These are phyloP conservation scores for Pleodorina starrii DNA, from an alignment of 139 green algal species.

Conservation along the genomic window DNA sequence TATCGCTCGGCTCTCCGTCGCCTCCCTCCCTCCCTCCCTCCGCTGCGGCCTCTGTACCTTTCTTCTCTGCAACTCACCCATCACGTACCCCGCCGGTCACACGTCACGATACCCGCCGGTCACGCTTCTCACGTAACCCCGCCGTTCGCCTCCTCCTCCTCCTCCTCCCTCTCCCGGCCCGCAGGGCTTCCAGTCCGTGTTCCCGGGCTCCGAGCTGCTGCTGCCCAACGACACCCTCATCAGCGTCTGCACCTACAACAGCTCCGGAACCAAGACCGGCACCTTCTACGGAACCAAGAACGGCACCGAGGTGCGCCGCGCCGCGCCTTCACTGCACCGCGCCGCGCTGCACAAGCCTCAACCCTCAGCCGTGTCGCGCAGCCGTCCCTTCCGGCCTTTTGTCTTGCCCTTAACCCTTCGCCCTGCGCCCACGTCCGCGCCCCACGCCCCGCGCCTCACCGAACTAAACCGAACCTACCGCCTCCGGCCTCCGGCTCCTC, in stretches of 20 bases:
- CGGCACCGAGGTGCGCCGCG: conserved; percentile 3
- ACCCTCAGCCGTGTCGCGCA: too few relatives aligned
- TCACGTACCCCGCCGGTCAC: too few relatives aligned
- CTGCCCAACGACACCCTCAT: conserved; percentile 41
- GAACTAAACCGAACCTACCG: too few relatives aligned
- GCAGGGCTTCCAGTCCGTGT: neutral
- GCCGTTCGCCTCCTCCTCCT: neutral
- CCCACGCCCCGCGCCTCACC: too few relatives aligned
- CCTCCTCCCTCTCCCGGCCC: neutral
- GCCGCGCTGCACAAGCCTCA: too few relatives aligned
- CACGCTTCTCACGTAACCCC: neutral
- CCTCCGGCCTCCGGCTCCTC: too few relatives aligned
- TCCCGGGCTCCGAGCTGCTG: neutral
- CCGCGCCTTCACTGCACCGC: neutral
- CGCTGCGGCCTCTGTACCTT: too few relatives aligned
- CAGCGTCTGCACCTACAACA: conserved; percentile 43
- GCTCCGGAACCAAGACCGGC: neutral
- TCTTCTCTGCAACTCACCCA: too few relatives aligned
- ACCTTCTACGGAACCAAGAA: neutral
- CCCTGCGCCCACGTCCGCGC: too few relatives aligned
- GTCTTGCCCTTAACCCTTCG: neutral
- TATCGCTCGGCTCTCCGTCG: too few relatives aligned
- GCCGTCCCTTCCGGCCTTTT: too few relatives aligned
- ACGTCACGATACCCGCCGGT: neutral
- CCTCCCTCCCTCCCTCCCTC: too few relatives aligned